Percentiles rank a stretch among this genome's conserved stretches.
phyloP scores from a whole-genome alignment of 805 yeast species.

The Candida sithepensis region DNA sequence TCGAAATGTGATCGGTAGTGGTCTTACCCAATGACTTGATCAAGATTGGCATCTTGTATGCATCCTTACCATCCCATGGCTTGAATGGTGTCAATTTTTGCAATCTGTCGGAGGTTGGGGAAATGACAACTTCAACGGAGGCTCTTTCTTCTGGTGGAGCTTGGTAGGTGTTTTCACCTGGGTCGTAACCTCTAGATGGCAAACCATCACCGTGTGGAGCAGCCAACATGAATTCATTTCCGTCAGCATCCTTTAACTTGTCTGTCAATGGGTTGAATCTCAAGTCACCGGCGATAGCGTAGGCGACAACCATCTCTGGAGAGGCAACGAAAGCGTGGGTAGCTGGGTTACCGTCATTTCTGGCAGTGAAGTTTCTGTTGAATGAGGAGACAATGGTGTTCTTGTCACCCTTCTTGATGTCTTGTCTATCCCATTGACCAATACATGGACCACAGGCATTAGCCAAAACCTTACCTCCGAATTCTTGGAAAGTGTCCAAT shows the following conservation, averaged over 20 bases:
- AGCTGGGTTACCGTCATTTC: constrained; percentile 97
- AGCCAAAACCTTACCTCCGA: constrained; percentile 90
- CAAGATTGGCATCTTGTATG: constrained; percentile 82
- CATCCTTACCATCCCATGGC: constrained; percentile 96
- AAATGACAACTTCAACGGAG: constrained; percentile 65
- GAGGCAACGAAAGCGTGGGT: constrained; percentile 98
- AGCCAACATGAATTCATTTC: constrained; percentile 69
- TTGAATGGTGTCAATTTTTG: constrained; percentile 91
- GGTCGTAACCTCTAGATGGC: constrained; percentile 65
- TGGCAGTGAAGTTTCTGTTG: constrained; percentile 95
- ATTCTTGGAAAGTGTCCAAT: constrained; percentile 71
- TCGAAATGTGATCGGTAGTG: constrained; percentile 98
- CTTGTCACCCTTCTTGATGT: constrained; percentile 56
- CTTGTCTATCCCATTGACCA: constrained; percentile 98
- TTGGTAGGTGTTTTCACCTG: constrained; percentile 82
- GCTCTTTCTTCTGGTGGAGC: constrained; percentile 92
- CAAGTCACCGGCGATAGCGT: constrained; percentile 92
- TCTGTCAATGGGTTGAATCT: constrained; percentile 90
- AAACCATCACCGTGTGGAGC: constrained; percentile 84
- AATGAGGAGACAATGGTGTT: constrained; percentile 95
- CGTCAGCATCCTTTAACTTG: constrained; percentile 65
- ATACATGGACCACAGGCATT: constrained; percentile 99
- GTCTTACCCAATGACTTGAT: constrained; percentile 97
- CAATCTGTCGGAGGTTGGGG: constrained; percentile 94
- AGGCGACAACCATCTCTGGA: constrained; percentile 96